Evolutionary conservation across 345 rosid genomes (phyloP), one percentile per base, ranked within the genome.

Genomic region (Pistacia atlantica): DNA sequence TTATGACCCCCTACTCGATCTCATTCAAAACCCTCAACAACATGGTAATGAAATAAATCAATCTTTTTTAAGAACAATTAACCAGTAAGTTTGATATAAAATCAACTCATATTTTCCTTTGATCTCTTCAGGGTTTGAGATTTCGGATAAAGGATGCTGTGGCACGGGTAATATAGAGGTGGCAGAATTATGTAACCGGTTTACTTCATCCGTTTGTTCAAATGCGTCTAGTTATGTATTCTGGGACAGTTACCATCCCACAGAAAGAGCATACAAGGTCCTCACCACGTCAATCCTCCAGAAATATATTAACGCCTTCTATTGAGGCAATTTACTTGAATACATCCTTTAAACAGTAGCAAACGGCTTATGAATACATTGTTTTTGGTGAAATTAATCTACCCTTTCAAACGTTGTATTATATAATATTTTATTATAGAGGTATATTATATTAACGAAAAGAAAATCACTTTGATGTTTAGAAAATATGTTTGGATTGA

Each of bases 191-290:
- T 91, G 95, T 57, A 91, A 86, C 80, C 13, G 65, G 14, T 2
- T 77, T 11, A 78, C 77, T 79, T 71, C 86, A 22, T 12, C 51
- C 0, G 83, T 82, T 9, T 92, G 97, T 75, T 3, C 81, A 0
- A 83, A 92, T 63, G 82, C 57, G 28, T 77, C 83, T 0, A 79
- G 67, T n/a, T 86, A 88, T 76, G 79, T 91, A 25, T 91, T 90
- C 72, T 91, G 92, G 90, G 92, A 91, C 75, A 90, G 93, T 82
- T 90, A 83, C 67, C 97, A 90, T 79, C 97, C 97, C 12, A 89
- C 97, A 0, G 97, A 92, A 62, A 78, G 77, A 70, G 80, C 92
- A 11, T 92, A 90, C 80, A 85, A 72, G 71, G 45, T 71, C 2
- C 63, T 90, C 14, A 58, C 81, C 58, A 13, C 70, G 0, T 1